Conservation (phyloP, 1,284 basidiomycete species). For the Leccinum olivaceoglutinosum region DNA sequence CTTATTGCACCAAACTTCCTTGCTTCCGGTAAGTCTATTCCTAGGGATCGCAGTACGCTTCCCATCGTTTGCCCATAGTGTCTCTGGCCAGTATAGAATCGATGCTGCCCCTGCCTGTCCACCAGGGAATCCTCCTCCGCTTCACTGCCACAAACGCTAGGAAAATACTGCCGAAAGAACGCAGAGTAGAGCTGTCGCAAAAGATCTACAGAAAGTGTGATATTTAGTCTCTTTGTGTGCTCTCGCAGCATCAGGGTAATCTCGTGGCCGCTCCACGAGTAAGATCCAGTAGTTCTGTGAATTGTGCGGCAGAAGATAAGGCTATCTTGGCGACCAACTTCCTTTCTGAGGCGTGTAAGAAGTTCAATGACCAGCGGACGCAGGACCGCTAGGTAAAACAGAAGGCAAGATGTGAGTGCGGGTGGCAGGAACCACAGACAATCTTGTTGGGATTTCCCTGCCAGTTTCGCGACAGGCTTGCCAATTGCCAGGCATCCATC, state of each 20-base stretch:
- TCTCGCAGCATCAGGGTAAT: background rate
- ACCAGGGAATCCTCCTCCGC: slow-evolving; percentile 3
- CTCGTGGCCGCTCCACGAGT: slow-evolving; percentile 1
- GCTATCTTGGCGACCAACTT: background rate
- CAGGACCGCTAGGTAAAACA: slow-evolving; percentile 2
- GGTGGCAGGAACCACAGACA: background rate
- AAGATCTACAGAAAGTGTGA: background rate
- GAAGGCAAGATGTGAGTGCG: background rate
- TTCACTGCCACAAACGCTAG: background rate
- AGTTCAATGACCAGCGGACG: background rate
- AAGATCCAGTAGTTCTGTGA: background rate
- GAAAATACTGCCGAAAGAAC: slow-evolving; percentile 11
- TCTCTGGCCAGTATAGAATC: slow-evolving; percentile 1
- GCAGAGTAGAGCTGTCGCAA: slow-evolving; percentile 5
- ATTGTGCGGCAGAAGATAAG: slow-evolving; percentile 1
- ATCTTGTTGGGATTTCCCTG: background rate
- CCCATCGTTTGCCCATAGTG: background rate
- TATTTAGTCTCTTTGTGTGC: background rate
- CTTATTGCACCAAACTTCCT: slow-evolving; percentile 6
- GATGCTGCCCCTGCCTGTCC: slow-evolving; percentile 2
- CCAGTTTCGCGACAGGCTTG: slow-evolving; percentile 3
- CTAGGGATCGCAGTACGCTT: slow-evolving; percentile 1
- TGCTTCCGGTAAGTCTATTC: slow-evolving; percentile 5
- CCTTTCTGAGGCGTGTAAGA: background rate
- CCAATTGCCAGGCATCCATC: slow-evolving; percentile 1